Base-by-base conservation (phyloP, 2,329 filamentous ascomycete species). In the Westerdykella aurantiaca region DNA sequence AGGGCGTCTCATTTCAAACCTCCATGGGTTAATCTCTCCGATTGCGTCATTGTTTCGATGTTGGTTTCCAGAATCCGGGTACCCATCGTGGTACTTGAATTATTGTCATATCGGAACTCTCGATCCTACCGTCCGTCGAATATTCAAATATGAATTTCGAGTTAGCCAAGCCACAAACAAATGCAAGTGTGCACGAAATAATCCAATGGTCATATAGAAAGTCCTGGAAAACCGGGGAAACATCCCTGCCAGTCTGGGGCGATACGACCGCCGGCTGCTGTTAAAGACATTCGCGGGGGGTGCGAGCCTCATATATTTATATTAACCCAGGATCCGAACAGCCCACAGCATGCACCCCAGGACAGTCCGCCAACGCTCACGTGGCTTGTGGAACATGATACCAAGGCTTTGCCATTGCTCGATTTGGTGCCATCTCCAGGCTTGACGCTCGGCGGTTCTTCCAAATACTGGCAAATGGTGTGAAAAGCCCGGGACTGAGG, bases 381-480 rank as follows among this genome's bases (percentile, higher is more conserved):
- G 33, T 35, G 33, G 33, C 33, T 35, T 35, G 33, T 35, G 9
- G n/a, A 35, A 35, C 33, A 35, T 35, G n/a, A 35, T 35, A 35
- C 33, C 33, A 35, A 35, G 33, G n/a, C 33, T 14, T 35, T 14
- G 33, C n/a, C 33, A 35, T 16, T 16, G n/a, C n/a, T 35, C 25
- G 33, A 14, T 35, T 18, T 12, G 33, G 17, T 16, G 17, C 33
- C 33, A 35, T 18, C 33, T 35, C 33, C 33, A 35, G 4, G 33
- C 33, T 18, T 18, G n/a, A 14, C 17, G 3, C 33, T 35, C 33
- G 33, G 33, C n/a, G 10, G 3, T 6, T 14, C 33, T 35, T 35
- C 33, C 33, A 14, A 14, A 35, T 35, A 9, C n/a, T 14, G 14
- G 31, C 12, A 14, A 33, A 13, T 14, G 4, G 14, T 18, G 33